Percentiles rank a stretch among this genome's conserved stretches.
phyloP scores from a whole-genome alignment of 2,329 filamentous ascomycete genomes.

The Davidsoniella eucalypti region DNA sequence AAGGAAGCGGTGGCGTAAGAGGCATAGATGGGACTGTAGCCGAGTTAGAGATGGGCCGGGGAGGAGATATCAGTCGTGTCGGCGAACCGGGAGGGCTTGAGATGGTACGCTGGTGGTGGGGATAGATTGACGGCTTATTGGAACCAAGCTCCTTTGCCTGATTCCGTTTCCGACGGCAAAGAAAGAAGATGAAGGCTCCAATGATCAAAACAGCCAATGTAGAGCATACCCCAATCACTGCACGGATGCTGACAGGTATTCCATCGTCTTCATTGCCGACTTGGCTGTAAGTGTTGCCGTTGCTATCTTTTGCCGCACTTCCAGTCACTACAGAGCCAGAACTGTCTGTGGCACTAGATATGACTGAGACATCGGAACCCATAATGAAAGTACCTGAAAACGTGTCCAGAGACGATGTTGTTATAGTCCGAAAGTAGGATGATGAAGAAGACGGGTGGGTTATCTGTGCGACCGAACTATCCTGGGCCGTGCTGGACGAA shows the following conservation, averaged over 20 bases:
- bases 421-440: no score
- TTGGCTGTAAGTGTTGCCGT: no score
- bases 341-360: no score
- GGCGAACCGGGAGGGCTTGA: conserved; percentile 4
- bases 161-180: conserved; percentile 1
- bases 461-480: no score
- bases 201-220: conserved; percentile 1
- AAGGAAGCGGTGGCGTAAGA: conserved; percentile 5
- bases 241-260: conserved; percentile 4
- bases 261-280: neutral
- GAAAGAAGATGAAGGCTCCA: conserved; percentile 5
- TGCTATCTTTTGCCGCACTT: no score
- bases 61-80: neutral
- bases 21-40: neutral
- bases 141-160: neutral
- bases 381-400: no score
- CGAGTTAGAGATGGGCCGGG: neutral
- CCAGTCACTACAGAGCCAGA: no score
- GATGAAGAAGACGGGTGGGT: no score
- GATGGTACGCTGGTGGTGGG: neutral
- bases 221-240: conserved; percentile 9
- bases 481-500: no score
- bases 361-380: no score
- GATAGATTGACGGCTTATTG: neutral
- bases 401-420: no score